A percentile compares a stretch with the other conserved stretches of the same genome.
These are phyloP conservation scores for Lycium ferocissimum DNA, from an alignment of 257 asterid species.

Conservation along the genomic window DNA sequence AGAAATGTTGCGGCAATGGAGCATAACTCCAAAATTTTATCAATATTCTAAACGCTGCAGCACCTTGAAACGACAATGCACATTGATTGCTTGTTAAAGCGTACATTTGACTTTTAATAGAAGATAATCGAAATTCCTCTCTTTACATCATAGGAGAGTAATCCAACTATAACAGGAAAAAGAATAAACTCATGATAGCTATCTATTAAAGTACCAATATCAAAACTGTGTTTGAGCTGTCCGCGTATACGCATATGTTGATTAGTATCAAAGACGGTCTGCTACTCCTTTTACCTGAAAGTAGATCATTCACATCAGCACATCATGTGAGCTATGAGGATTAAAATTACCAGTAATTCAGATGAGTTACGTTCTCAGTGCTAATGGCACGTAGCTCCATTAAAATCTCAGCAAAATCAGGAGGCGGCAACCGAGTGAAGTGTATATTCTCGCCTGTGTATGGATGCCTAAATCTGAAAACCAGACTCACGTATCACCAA, in stretches of 20 bases:
- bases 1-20: no score
- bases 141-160: background rate
- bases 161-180: background rate
- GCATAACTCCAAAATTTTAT: no score
- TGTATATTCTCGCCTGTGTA: conserved; percentile 61
- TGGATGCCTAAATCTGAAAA: conserved; percentile 79
- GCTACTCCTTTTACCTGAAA: conserved; percentile 18
- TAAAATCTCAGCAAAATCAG: conserved; percentile 75
- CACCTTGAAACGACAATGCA: no score
- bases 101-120: no score
- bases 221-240: conserved; percentile 11
- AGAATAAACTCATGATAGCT: background rate
- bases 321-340: background rate
- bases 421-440: conserved; percentile 78
- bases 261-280: background rate
- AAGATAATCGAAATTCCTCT: no score
- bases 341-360: background rate
- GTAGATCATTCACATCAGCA: background rate
- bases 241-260: background rate
- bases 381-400: conserved; percentile 62
- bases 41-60: no score
- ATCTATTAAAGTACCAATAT: background rate
- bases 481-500: background rate
- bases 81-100: no score
- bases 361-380: conserved; percentile 53